These are phyloP conservation scores for Penicillium sp. DNA, from an alignment of 2,329 filamentous ascomycete species.

Conservation along the genomic window DNA sequence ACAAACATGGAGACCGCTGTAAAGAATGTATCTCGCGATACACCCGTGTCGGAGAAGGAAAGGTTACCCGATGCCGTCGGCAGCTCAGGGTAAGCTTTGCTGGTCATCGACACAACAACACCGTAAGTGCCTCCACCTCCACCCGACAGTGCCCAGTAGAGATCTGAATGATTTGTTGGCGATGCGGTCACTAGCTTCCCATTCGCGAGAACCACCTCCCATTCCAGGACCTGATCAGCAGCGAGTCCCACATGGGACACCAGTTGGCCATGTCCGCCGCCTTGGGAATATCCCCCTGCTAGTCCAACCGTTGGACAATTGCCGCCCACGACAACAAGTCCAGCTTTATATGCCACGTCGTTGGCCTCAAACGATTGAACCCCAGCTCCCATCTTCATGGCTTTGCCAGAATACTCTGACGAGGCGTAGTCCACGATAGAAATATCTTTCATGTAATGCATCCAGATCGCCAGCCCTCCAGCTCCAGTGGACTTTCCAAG, in stretches of 20 bases:
- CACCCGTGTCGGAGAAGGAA: conserved; percentile 1
- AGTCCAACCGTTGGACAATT: conserved; percentile 14
- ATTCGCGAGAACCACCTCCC: conserved; percentile 41
- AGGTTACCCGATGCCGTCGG: conserved; percentile 9
- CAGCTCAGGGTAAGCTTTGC: conserved; percentile 14
- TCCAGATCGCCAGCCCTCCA: conserved; percentile 43
- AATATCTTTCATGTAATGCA: conserved; percentile 41
- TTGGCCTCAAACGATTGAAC: conserved; percentile 12
- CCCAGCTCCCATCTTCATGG: conserved; percentile 13
- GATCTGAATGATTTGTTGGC: conserved; percentile 14
- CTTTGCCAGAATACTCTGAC: conserved; percentile 6
- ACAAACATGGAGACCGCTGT: not conserved
- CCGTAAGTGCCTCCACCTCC: conserved; percentile 21
- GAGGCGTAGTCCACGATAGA: conserved; percentile 12
- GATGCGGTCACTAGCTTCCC: conserved; percentile 16
- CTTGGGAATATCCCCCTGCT: conserved; percentile 40
- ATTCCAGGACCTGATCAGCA: conserved; percentile 32
- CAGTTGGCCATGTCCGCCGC: conserved; percentile 45
- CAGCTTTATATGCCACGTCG: not conserved
- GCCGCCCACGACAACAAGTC: not conserved
- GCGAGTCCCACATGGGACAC: conserved; percentile 45
- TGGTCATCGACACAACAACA: conserved; percentile 13
- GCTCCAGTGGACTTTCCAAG: conserved; percentile 35
- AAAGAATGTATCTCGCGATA: conserved; percentile 5
- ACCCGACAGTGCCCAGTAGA: conserved; percentile 25